Conservation (phyloP, 306 rosid species). For the Quercus mongolica region DNA sequence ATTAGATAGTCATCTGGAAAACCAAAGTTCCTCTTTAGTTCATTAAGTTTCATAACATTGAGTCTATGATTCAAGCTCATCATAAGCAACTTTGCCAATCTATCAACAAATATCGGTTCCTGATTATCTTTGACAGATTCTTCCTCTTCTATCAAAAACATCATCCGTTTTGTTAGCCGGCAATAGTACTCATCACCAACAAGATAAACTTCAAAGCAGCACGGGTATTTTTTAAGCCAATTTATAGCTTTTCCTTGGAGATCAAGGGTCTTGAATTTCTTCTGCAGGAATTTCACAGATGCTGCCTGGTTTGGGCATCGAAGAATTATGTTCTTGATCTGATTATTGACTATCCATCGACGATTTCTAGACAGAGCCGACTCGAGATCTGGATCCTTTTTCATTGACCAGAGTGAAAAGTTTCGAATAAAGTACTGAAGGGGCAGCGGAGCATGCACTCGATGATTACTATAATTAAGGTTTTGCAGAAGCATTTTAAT, state of each 20-base stretch:
- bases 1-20: conserved; percentile 74
- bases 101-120: conserved; percentile 42
- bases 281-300: conserved; percentile 61
- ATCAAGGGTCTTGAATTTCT: conserved; percentile 81
- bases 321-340: conserved; percentile 73
- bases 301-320: conserved; percentile 57
- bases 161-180: conserved; percentile 65
- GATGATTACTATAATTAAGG: not conserved
- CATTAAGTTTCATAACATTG: conserved; percentile 60
- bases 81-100: conserved; percentile 70
- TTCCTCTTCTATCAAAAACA: conserved; percentile 65
- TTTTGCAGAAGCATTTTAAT: conserved; percentile 1
- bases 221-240: conserved; percentile 80
- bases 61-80: conserved; percentile 53
- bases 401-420: conserved; percentile 79
- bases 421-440: conserved; percentile 26
- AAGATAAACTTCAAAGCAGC: conserved; percentile 63
- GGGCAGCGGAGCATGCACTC: not conserved
- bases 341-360: conserved; percentile 83
- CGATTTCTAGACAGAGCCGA: conserved; percentile 72
- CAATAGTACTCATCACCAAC: conserved; percentile 37
- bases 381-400: conserved; percentile 82
- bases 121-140: conserved; percentile 55
- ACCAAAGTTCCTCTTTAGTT: conserved; percentile 65
- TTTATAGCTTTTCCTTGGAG: conserved; percentile 83